Base-by-base conservation (phyloP, 2,329 filamentous ascomycete genomes). In the Colletotrichum lini region DNA sequence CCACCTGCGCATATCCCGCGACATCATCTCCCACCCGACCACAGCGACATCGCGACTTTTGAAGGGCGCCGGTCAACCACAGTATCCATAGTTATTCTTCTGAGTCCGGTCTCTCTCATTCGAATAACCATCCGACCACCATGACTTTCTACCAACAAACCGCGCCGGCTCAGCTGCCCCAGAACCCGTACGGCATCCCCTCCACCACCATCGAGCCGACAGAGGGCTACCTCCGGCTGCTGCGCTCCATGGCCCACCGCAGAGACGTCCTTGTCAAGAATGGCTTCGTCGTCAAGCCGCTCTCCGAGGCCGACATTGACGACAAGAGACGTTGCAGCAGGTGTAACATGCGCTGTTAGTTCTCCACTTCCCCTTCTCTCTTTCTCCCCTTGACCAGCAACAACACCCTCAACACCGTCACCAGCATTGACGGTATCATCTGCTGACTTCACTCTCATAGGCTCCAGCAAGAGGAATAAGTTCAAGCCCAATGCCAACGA, bases 311-410 rank as follows among this genome's bases (percentile, higher is more conserved):
- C 0, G 79, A 81, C 15, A 61, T 81, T 3, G 73, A 79, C 8
- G 75, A 74, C n/a, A 81, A 81, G 74, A 76, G 73, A 54, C 76
- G 79, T 23, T 81, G 80, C 69, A 65, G 57, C 23, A 72, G 68
- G 26, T 81, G 80, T 65, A 62, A 60, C 47, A 76, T 77, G 56
- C 70, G 62, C 44, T 65, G 63, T 68, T n/a, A 57, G 70, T 59
- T 35, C 18, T 21, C 16, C 23, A 7, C 26, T 10, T 26, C 35
- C 18, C 16, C 38, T 6, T 10, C 8, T 21, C 23, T 10, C n/a
- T 7, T 4, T 1, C 10, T 50, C 30, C 30, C 23, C 26, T 26
- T 4, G 26, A 30, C 26, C 26, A 30, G 26, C 26, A 30, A 30
- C 26, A 30, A 30, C 8, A 9, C 21, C 13, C 13, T 26, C n/a